phyloP scores from a whole-genome alignment of 441 rosid species.

The Brassica balearica region DNA sequence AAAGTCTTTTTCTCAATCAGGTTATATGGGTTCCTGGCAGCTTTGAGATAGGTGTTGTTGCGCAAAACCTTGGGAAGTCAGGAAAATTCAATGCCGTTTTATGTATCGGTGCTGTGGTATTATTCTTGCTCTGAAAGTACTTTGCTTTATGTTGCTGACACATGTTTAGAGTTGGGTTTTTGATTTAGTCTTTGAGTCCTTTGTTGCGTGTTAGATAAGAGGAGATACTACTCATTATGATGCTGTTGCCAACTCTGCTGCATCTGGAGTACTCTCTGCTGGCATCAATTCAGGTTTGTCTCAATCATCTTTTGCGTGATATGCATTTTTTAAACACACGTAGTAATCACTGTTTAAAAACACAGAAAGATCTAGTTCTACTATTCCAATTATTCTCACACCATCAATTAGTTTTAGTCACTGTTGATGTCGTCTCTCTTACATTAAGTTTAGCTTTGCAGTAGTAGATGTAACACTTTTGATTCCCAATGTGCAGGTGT shows the following conservation, averaged over 20 bases:
- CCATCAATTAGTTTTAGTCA: too few species aligned
- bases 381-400: too few species aligned
- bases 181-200: background rate
- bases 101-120: constrained; percentile 98
- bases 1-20: constrained; percentile 44
- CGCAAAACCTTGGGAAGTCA: constrained; percentile 81
- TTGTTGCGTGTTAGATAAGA: constrained; percentile 63
- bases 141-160: background rate
- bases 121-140: background rate
- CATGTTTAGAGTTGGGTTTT: background rate
- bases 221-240: constrained; percentile 98
- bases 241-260: constrained; percentile 92
- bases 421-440: too few species aligned
- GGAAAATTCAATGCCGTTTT: constrained; percentile 70
- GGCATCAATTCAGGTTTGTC: constrained; percentile 79
- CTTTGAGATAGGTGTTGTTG: constrained; percentile 86
- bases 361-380: background rate
- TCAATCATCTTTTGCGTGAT: background rate
- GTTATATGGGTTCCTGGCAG: constrained; percentile 98
- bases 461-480: background rate
- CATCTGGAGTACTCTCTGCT: constrained; percentile 98
- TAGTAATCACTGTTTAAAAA: background rate
- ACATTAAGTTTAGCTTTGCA: background rate
- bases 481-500: constrained; percentile 58
- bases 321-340: background rate